Evolutionary conservation across 2,329 filamentous ascomycete species (phyloP), one percentile per base, ranked within the genome.

Genomic region (Fusarium compactum): DNA sequence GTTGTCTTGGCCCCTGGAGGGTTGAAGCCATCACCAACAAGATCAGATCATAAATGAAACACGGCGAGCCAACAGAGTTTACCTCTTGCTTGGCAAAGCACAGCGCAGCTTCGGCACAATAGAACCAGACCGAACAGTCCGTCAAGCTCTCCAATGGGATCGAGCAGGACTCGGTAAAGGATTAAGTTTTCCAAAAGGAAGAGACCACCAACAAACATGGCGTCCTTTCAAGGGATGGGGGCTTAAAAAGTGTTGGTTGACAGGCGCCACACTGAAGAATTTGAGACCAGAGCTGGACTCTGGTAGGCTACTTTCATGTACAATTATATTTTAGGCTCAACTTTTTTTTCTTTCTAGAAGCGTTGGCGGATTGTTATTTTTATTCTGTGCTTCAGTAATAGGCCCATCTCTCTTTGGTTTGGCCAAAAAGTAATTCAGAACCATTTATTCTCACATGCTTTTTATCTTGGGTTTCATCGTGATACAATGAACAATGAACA

Each of bases 1-100:
- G 56, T 57, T 69, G 53, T 41, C 45, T 34, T 78, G 76, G 10
- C 76, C 80, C 18, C 74, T 74, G 20, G 78, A 78, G 54, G 84
- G 81, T 11, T 72, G 80, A 78, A 18, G 75, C 75, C 60, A 80
- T 78, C 69, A 82, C 82, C 15, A 82, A 82, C 43, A 82, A 80
- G 38, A 71, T 82, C 41, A 82, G 81, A 81, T 53, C n/a, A 53
- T 41, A 83, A 34, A 14, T 32, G 18, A 52, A 45, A 22, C 24
- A 45, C n/a, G 29, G 7, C 46, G 43, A 34, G 16, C 34, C 34
- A 53, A 53, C n/a, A 43, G 27, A 41, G 24, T 22, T 53, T 41
- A 16, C n/a, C 32, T 29, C 25, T 12, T 41, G 32, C 50, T 52
- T 41, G 50, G 20, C 24, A 20, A 41, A 27, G 18, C 34, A 29